Base-by-base conservation (phyloP, 2,329 filamentous ascomycete genomes). In the Alternaria sp. region DNA sequence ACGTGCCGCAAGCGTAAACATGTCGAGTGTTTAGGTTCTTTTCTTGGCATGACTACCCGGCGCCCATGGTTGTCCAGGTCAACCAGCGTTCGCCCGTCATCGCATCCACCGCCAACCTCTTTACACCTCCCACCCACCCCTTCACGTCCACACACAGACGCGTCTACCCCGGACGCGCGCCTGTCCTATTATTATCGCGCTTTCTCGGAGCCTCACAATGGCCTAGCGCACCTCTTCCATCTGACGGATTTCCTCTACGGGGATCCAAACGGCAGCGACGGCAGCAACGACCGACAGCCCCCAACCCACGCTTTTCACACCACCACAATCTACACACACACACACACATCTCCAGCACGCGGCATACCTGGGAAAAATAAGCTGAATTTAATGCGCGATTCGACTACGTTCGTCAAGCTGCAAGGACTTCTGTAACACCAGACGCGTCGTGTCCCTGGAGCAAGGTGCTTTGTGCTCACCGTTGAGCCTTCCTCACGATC, bases 31-130 rank as follows among this genome's bases (percentile, higher is more conserved):
- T 71, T 70, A 66, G 67, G 65, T 61, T 51, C 57, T 57, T 22
- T 57, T 34, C 73, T 71, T 74, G 69, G 73, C 68, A 57, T 36
- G 14, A 48, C 36, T 53, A 52, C 47, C 53, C 54, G 47, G 57
- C 47, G 58, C 43, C 36, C 46, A 53, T 61, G 53, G 57, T 60
- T 60, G 58, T 64, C 67, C 55, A 65, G 58, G 67, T 72, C 68
- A 63, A 67, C 57, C 26, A 59, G 51, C 63, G 64, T 59, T 57
- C 54, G 58, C 60, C 66, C 54, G 53, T 57, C 63, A 63, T 62
- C 66, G 52, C 57, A 61, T 43, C 41, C 54, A 68, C 67, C 62
- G 66, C 74, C 73, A 75, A 70, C 75, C 75, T 73, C 74, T 69
- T 68, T 71, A 67, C 67, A 72, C 60, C 61, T 49, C 63, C 54